Evolutionary conservation across 2,329 filamentous ascomycete species (phyloP).

Genomic region (Cryphonectria parasitica): DNA sequence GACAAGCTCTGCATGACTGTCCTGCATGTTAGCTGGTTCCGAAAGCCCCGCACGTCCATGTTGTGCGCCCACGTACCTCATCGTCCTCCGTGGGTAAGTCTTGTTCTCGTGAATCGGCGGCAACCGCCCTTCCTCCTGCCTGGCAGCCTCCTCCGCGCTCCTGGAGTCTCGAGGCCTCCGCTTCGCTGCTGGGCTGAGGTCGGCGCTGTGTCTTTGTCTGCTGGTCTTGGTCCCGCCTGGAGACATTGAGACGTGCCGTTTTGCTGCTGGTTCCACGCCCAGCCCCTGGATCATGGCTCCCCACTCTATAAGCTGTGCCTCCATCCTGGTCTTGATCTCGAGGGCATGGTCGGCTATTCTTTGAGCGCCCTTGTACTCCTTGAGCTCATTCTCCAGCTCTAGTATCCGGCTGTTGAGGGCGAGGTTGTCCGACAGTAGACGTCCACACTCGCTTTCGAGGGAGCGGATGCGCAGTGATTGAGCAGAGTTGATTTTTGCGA

Average conservation of each 20-base stretch:
- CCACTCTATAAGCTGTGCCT: slow-evolving; percentile 74
- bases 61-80: slow-evolving; percentile 58
- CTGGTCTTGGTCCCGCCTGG: slow-evolving; percentile 46
- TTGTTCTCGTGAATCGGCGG: slow-evolving; percentile 74
- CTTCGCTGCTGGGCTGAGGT: slow-evolving; percentile 57
- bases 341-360: slow-evolving; percentile 68
- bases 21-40: slow-evolving; percentile 36
- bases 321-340: slow-evolving; percentile 71
- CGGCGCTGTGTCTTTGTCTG: slow-evolving; percentile 47
- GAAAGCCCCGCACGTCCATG: neutral
- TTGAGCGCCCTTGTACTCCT: slow-evolving; percentile 63
- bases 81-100: slow-evolving; percentile 66
- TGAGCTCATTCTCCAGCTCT: slow-evolving; percentile 68
- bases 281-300: slow-evolving; percentile 68
- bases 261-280: slow-evolving; percentile 62
- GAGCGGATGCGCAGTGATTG: slow-evolving; percentile 77
- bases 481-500: slow-evolving; percentile 76
- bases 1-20: slow-evolving; percentile 64
- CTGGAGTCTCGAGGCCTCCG: slow-evolving; percentile 58
- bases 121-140: slow-evolving; percentile 58
- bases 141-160: slow-evolving; percentile 55
- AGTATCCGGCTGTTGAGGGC: slow-evolving; percentile 72
- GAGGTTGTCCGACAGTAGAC: slow-evolving; percentile 79
- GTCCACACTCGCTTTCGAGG: slow-evolving; percentile 75
- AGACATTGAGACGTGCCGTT: slow-evolving; percentile 43